Evolutionary conservation across 768 basidiomycete species (phyloP).

Genomic region (Naematelia encephala): DNA sequence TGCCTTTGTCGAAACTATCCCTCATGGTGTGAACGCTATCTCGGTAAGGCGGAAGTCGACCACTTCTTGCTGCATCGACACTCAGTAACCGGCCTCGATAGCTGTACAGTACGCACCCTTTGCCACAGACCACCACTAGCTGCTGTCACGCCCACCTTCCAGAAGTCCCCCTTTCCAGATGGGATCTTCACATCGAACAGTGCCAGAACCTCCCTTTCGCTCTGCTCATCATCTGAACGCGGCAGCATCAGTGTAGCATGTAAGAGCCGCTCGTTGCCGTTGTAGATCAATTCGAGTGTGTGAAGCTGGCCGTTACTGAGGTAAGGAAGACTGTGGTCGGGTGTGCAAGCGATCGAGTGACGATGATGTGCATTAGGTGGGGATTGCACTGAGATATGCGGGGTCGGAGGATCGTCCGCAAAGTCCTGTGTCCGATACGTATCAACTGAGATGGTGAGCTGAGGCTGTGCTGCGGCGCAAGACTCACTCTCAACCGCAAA

Average conservation of each 20-base stretch:
- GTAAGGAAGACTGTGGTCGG: slow-evolving; percentile 28
- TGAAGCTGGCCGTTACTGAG: slow-evolving; percentile 37
- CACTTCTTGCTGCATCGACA: slow-evolving; percentile 24
- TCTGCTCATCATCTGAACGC: slow-evolving; percentile 4
- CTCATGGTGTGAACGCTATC: background rate
- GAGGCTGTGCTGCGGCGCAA: background rate
- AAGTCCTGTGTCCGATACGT: slow-evolving; percentile 46
- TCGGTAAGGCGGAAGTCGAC: slow-evolving; percentile 9
- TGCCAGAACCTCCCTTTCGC: slow-evolving; percentile 8
- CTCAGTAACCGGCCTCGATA: background rate
- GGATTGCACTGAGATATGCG: slow-evolving; percentile 49
- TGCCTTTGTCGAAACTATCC: no score
- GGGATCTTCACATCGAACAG: slow-evolving; percentile 22
- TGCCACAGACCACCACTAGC: slow-evolving; percentile 44
- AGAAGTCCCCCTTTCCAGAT: slow-evolving; percentile 10
- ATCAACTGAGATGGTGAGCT: slow-evolving; percentile 35
- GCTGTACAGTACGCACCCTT: slow-evolving; percentile 20
- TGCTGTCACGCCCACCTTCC: slow-evolving; percentile 41
- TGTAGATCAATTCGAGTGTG: slow-evolving; percentile 29
- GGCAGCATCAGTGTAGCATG: slow-evolving; percentile 15
- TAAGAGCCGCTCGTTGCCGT: slow-evolving; percentile 9
- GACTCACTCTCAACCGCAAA: slow-evolving; percentile 47
- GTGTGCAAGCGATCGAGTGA: slow-evolving; percentile 37
- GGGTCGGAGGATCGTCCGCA: slow-evolving; percentile 46
- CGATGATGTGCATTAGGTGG: slow-evolving; percentile 48